Evolutionary conservation across 352 stramenopile genomes (phyloP), one percentile per base, ranked within the genome.

Genomic region (Peronosclerospora sorghi): DNA sequence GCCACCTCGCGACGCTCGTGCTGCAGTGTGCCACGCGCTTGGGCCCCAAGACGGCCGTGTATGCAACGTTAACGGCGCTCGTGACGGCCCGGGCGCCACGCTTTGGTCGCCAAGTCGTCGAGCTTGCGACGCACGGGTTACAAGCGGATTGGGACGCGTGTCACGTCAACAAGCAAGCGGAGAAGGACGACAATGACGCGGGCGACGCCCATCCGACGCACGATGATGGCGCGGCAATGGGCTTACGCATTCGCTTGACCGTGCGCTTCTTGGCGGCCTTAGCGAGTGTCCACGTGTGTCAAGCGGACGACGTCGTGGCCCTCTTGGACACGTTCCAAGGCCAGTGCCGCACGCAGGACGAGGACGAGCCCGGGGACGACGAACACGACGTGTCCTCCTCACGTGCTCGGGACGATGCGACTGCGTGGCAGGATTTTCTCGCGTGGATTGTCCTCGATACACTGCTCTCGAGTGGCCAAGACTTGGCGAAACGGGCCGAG

Each of bases 341-440:
- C 8, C 55, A 76, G 17, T 90, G 78, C 39, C 83, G 64, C 15
- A 57, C 71, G 15, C 28, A 12, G 28, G 28, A 34, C 0, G 71
- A 83, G 13, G 68, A 85, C 40, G 80, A 79, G 30, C 67, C 56
- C 32, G 52, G 19, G 10, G 73, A 83, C 6, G 57, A 60, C 17
- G 30, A 28, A 65, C 69, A 1, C 40, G 61, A 13, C 35, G 18
- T 13, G 13, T 17, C 41, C 8, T 63, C 61, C 8, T 44, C 82
- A 12, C 49, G 68, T 14, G 48, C 47, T 2, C 53, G 58, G 2
- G 73, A 90, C 45, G 47, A 86, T 41, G 54, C 60, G 0, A 62
- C 62, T 0, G 75, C 79, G 9, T 85, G 75, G 64, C 87, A 91
- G 40, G 79, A 91, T 45, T 87, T 81, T 27, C 74, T 86, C 41